Base-by-base conservation (phyloP, 805 yeast species). In the Candida nemodendra region DNA sequence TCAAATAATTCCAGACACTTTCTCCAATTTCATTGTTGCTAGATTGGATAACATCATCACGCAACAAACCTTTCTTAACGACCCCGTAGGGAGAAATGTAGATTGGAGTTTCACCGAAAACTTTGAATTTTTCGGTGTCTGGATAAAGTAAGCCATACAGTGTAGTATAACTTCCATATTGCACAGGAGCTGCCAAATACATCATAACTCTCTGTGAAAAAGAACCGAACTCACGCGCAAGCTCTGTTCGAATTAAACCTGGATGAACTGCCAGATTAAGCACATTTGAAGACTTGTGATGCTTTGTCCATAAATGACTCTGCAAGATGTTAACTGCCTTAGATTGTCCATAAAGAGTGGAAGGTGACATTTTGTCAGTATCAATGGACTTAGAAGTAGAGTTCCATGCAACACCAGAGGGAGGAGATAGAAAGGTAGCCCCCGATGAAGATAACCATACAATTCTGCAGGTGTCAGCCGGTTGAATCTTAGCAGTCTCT, bases 381-480 rank as follows among this genome's bases (percentile, higher is more conserved):
- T 29, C n/a, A 14, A 28, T 39, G 15, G 50, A 36, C 12, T 36
- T 34, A n/a, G 40, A 15, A 14, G 9, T 13, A 13, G 21, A 15
- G 13, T 29, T 22, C 32, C 32, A 29, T 12, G 7, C 16, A 4
- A 43, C 62, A 18, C 48, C 47, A 8, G 47, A 37, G 3, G 26
- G 29, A 13, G 61, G 58, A 6, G 61, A 48, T 13, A 45, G 23
- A 18, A 43, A 36, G 26, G 65, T 71, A 1, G 32, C 32, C 11
- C 62, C 71, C 23, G 61, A 33, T 0, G 78, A 72, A 1, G 74
- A 48, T 2, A 72, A 60, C 69, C 76, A 74, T 6, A 74, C 64
- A 23, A 74, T 58, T 34, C 79, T 59, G 48, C 9, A 57, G n/a
- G n/a, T n/a, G n/a, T n/a, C n/a, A 6, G 24, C 38, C 0, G 32